These are phyloP conservation scores for Trifolium repens DNA, from an alignment of 306 rosid species.

Conservation along the genomic window DNA sequence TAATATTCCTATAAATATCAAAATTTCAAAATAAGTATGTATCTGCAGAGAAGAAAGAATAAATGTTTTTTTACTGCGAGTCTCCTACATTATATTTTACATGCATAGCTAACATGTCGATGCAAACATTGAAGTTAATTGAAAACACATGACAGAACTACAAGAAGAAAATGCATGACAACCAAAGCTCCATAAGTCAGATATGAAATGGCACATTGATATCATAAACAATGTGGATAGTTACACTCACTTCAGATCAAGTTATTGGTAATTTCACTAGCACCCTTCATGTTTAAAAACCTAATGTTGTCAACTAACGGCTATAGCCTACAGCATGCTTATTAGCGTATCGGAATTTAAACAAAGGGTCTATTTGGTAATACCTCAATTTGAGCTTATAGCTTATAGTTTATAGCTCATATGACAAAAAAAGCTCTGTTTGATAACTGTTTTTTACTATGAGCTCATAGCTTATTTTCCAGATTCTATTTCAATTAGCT, in stretches of 20 bases:
- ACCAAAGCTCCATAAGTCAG: background rate
- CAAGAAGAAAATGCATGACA: background rate
- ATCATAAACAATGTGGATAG: background rate
- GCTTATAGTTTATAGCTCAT: too few relatives aligned
- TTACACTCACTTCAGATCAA: background rate
- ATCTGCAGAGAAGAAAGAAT: background rate
- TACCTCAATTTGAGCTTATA: too few relatives aligned
- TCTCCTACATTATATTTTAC: constrained; percentile 8
- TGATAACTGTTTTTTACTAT: too few relatives aligned
- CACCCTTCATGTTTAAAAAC: background rate
- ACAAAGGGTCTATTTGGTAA: too few relatives aligned
- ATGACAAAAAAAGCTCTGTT: too few relatives aligned
- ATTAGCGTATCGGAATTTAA: too few relatives aligned
- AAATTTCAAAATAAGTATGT: constrained; percentile 35
- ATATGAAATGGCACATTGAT: background rate
- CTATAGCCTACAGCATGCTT: too few relatives aligned
- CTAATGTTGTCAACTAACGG: too few relatives aligned
- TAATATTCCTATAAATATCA: constrained; percentile 56
- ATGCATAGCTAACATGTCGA: background rate
- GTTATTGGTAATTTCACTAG: too few relatives aligned
- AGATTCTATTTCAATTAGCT: too few relatives aligned
- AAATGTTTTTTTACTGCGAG: constrained; percentile 11
- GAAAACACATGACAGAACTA: background rate
- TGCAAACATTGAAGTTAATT: background rate
- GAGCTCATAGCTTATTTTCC: too few relatives aligned